These are phyloP conservation scores for Calonectria ilicicola DNA, from an alignment of 2,329 filamentous ascomycete species.

Conservation along the genomic window DNA sequence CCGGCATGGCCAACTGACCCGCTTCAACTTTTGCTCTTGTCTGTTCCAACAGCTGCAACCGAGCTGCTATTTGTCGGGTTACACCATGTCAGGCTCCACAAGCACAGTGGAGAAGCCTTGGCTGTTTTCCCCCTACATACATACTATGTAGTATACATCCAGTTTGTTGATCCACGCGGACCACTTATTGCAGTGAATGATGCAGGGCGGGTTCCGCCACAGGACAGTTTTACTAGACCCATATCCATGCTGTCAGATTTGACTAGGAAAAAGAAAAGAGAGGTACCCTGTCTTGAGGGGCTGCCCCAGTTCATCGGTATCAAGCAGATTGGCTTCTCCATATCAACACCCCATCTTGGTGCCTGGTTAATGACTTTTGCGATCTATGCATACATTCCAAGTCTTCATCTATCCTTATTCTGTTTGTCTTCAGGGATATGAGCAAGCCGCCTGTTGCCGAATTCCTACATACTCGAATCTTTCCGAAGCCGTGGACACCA, in stretches of 20 bases:
- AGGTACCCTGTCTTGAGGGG: background rate
- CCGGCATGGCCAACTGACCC: background rate
- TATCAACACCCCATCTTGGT: background rate
- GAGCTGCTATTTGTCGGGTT: slow-evolving; percentile 4
- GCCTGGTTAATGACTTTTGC: slow-evolving; percentile 1
- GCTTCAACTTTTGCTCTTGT: background rate
- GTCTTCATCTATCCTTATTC: slow-evolving; percentile 3
- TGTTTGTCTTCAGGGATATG: background rate
- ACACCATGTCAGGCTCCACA: slow-evolving; percentile 18
- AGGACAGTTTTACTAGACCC: background rate
- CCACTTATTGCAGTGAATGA: background rate
- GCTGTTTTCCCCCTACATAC: background rate
- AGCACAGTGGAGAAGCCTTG: background rate
- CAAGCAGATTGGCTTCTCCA: slow-evolving; percentile 18
- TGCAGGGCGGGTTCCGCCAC: background rate
- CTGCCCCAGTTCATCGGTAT: slow-evolving; percentile 17
- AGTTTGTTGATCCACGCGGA: slow-evolving; percentile 9
- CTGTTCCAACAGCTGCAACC: slow-evolving; percentile 4
- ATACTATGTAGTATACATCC: background rate
- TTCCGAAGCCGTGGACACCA: background rate
- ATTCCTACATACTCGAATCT: background rate
- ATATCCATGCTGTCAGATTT: slow-evolving; percentile 9
- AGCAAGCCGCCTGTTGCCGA: background rate
- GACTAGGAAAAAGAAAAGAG: background rate
- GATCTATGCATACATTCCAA: background rate